Evolutionary conservation across 371 early-diverging fungal species (phyloP).

Genomic region (Mucor saturninus): DNA sequence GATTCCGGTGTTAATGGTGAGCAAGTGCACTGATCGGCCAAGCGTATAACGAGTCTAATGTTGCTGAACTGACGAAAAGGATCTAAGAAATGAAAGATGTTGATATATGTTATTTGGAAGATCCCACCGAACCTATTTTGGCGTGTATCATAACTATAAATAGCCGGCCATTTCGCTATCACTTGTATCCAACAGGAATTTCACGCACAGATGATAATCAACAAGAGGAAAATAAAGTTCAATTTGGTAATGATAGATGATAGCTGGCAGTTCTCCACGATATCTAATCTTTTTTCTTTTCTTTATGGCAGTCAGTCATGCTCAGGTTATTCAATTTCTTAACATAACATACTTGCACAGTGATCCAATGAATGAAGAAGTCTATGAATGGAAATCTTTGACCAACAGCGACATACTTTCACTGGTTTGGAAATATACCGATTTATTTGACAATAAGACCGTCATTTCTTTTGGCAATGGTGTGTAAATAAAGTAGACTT

Average conservation of each 20-base stretch:
- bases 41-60: slow-evolving; percentile 26
- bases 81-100: slow-evolving; percentile 17
- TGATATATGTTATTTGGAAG: slow-evolving; percentile 25
- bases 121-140: slow-evolving; percentile 22
- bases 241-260: slow-evolving; percentile 15
- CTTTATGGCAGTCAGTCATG: slow-evolving; percentile 21
- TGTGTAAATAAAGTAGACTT: slow-evolving; percentile 24
- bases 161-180: slow-evolving; percentile 26
- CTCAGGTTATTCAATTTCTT: slow-evolving; percentile 29
- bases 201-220: slow-evolving; percentile 22
- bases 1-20: no score
- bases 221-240: slow-evolving; percentile 25
- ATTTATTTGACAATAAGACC: slow-evolving; percentile 25
- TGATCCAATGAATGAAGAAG: slow-evolving; percentile 29
- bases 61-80: slow-evolving; percentile 23
- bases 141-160: slow-evolving; percentile 22
- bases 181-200: slow-evolving; percentile 26
- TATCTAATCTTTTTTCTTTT: slow-evolving; percentile 9
- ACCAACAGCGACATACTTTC: slow-evolving; percentile 29
- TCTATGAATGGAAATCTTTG: slow-evolving; percentile 27
- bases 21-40: no score
- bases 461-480: slow-evolving; percentile 20
- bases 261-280: no score
- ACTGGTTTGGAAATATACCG: slow-evolving; percentile 25
- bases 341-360: slow-evolving; percentile 21